Percentiles rank a stretch among this genome's conserved stretches.
Evolutionary conservation across 768 basidiomycete genomes (phyloP).

Genomic region (Trametes maxima): DNA sequence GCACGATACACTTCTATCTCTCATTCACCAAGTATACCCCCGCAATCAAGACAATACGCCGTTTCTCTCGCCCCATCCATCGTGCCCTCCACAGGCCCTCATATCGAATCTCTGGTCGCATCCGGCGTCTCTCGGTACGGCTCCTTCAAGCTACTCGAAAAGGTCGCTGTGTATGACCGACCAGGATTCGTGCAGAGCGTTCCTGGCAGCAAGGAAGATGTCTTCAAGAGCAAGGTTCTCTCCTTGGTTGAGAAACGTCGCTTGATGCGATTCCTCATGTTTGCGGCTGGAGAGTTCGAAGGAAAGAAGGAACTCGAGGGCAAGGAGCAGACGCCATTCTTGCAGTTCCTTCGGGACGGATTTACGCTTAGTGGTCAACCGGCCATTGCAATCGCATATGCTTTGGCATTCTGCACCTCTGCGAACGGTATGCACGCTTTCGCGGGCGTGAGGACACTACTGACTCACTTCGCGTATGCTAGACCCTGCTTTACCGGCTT

Average conservation of each 20-base stretch:
- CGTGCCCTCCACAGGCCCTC: conserved; percentile 75
- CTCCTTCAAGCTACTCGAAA: conserved; percentile 83
- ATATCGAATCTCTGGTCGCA: conserved; percentile 75
- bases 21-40: conserved; percentile 43
- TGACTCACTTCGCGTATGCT: conserved; percentile 1
- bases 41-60: conserved; percentile 74
- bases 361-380: conserved; percentile 67
- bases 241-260: conserved; percentile 83
- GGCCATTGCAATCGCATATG: conserved; percentile 67
- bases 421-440: conserved; percentile 50
- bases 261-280: conserved; percentile 90
- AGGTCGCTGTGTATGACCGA: conserved; percentile 59
- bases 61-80: conserved; percentile 84
- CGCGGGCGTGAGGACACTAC: background rate
- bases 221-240: conserved; percentile 84
- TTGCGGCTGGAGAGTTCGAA: conserved; percentile 78
- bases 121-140: conserved; percentile 91
- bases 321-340: conserved; percentile 57
- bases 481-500: conserved; percentile 70
- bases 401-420: conserved; percentile 71
- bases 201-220: conserved; percentile 88
- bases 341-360: conserved; percentile 59
- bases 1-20: conserved; percentile 46
- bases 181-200: conserved; percentile 56
- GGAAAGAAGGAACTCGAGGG: conserved; percentile 57